Conservation (phyloP, 23 red algal genomes). For the Gracilariopsis chorda region DNA sequence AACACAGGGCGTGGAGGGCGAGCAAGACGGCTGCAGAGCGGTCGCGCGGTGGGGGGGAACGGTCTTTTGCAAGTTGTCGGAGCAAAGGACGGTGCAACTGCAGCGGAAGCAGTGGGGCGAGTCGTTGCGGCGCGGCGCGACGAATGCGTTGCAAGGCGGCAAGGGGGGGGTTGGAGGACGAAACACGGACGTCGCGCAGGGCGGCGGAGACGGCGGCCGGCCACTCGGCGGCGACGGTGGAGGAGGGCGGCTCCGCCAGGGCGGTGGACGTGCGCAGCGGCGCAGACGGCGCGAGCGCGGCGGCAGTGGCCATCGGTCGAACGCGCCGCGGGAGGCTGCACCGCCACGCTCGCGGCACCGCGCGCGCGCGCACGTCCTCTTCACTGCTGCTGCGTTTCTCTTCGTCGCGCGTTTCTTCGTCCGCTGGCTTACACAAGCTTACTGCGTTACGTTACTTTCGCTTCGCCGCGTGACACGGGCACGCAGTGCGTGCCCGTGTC, state of each 20-base stretch:
- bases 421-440: no score
- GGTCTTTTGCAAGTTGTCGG: neutral
- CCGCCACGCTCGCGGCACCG: neutral
- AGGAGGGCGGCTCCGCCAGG: neutral
- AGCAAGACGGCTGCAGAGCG: neutral
- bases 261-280: neutral
- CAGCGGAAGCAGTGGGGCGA: neutral
- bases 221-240: neutral
- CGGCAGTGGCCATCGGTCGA: neutral
- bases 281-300: neutral
- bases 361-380: neutral
- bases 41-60: neutral
- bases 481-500: no score
- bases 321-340: neutral
- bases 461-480: no score
- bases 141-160: slow-evolving; percentile 18
- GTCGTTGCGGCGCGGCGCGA: neutral
- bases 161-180: neutral
- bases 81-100: neutral
- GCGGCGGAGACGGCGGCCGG: neutral
- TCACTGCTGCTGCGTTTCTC: neutral
- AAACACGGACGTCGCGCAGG: neutral
- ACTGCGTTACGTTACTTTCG: no score
- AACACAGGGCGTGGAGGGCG: neutral
- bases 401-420: neutral